Base-by-base conservation (phyloP, 1,284 basidiomycete species). In the Apiotrichum domesticum region DNA sequence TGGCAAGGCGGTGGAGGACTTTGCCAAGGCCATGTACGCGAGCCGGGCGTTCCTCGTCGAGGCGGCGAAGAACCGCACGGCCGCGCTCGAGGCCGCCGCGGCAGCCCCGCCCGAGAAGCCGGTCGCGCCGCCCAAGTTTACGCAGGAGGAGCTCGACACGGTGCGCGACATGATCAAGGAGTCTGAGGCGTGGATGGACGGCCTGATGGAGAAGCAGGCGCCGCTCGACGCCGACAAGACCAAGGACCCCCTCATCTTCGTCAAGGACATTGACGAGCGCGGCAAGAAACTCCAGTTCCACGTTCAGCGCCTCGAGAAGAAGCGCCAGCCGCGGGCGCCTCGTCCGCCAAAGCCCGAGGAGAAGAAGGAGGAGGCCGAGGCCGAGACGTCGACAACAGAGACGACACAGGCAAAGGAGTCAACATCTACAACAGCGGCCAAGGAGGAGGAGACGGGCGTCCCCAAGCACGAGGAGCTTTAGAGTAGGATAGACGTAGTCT, bases 1-100 rank as follows among this genome's bases (percentile, higher is more conserved):
- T 5, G 65, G 88, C 81, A 81, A 86, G 80, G 76, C 80, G 1
- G 66, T 81, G 45, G 61, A 82, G 77, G 71, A 86, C 79, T 65
- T 86, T 85, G 71, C 90, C 84, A 77, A 87, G 81, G 80, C 80
- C 7, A 77, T 83, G 65, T 68, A 71, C 34, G 73, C 78, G 6
- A 77, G 87, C 3, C 83, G 86, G 11, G 72, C 86, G 21, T 98
- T 97, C 83, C 80, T 96, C 41, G 78, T 80, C 0, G 87, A 92
- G 58, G 93, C 93, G 13, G 79, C 80, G 6, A 71, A 81, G 60
- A 94, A 81, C 64, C 64, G 74, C 59, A 79, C 79, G 2, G 57
- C 66, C n/a, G 74, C 72, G 9, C 88, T 73, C 75, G 90, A 60
- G 85, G 63, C 66, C 11, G 68, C 61, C 21, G 64, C 57, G 7